These are phyloP conservation scores for Auriscalpium orientale DNA, from an alignment of 768 basidiomycete species.

Conservation along the genomic window DNA sequence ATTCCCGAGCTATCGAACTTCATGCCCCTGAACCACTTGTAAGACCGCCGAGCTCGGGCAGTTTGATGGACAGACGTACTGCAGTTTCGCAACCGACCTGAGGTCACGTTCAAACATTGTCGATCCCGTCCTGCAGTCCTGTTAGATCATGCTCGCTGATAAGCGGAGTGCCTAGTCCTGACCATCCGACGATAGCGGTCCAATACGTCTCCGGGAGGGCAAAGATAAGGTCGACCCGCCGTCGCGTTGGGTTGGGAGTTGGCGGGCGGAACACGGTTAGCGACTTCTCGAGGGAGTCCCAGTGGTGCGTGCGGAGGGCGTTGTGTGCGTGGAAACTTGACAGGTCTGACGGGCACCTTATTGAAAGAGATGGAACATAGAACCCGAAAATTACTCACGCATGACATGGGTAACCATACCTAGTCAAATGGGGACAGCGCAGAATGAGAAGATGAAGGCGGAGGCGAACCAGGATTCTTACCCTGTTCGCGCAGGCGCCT, in stretches of 20 bases:
- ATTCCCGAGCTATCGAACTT: slow-evolving; percentile 82
- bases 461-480: slow-evolving; percentile 15
- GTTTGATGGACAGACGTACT: slow-evolving; percentile 27
- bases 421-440: slow-evolving; percentile 16
- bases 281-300: slow-evolving; percentile 80
- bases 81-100: slow-evolving; percentile 60
- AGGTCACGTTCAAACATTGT: slow-evolving; percentile 88
- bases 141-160: not conserved
- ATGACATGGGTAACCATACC: slow-evolving; percentile 79
- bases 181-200: slow-evolving; percentile 86
- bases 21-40: slow-evolving; percentile 42
- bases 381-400: slow-evolving; percentile 41
- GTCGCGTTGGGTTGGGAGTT: slow-evolving; percentile 33
- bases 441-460: slow-evolving; percentile 11
- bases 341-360: slow-evolving; percentile 34
- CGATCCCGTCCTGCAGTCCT: slow-evolving; percentile 63
- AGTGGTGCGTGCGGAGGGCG: slow-evolving; percentile 48
- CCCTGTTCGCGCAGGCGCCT: slow-evolving; percentile 44
- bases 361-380: not conserved
- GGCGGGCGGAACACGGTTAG: slow-evolving; percentile 75
- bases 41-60: not conserved
- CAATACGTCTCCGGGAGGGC: slow-evolving; percentile 72
- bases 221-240: slow-evolving; percentile 82
- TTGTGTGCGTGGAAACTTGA: slow-evolving; percentile 53
- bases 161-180: slow-evolving; percentile 21